Evolutionary conservation across 495 filamentous ascomycete genomes (phyloP).

Genomic region (Podospora pseudopauciseta): DNA sequence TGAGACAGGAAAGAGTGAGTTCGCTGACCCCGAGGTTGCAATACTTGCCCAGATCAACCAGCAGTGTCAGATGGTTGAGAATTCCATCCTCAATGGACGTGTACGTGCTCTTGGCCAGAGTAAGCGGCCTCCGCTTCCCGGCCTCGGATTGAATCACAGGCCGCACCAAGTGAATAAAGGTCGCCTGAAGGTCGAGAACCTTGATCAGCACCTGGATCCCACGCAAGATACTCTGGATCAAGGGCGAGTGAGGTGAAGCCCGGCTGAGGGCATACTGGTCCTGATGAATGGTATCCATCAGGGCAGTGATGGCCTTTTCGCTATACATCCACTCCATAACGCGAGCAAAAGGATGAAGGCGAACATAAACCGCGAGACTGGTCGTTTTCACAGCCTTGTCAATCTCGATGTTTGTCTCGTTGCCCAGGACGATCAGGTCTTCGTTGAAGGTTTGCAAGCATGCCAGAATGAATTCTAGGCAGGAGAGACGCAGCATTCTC

Average conservation of each 20-base stretch:
- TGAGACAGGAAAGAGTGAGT: conserved; percentile 71
- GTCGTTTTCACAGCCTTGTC: conserved; percentile 69
- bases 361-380: conserved; percentile 69
- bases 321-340: conserved; percentile 98
- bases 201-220: conserved; percentile 77
- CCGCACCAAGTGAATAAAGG: conserved; percentile 81
- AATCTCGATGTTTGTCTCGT: conserved; percentile 64
- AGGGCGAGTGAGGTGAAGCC: conserved; percentile 65
- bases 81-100: conserved; percentile 89
- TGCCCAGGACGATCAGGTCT: conserved; percentile 77
- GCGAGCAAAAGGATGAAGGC: conserved; percentile 84
- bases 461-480: conserved; percentile 70
- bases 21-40: conserved; percentile 73
- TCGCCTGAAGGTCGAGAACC: conserved; percentile 80
- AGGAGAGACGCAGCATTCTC: conserved; percentile 68
- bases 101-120: conserved; percentile 67
- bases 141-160: conserved; percentile 58
- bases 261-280: conserved; percentile 63
- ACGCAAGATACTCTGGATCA: conserved; percentile 67
- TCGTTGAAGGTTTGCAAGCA: conserved; percentile 88
- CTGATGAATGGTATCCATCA: conserved; percentile 74
- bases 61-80: conserved; percentile 68
- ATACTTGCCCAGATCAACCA: conserved; percentile 77
- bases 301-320: conserved; percentile 72
- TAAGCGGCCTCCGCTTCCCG: conserved; percentile 29